Evolutionary conservation across 805 yeast species (phyloP).

Genomic region (Metschnikowia borealis): DNA sequence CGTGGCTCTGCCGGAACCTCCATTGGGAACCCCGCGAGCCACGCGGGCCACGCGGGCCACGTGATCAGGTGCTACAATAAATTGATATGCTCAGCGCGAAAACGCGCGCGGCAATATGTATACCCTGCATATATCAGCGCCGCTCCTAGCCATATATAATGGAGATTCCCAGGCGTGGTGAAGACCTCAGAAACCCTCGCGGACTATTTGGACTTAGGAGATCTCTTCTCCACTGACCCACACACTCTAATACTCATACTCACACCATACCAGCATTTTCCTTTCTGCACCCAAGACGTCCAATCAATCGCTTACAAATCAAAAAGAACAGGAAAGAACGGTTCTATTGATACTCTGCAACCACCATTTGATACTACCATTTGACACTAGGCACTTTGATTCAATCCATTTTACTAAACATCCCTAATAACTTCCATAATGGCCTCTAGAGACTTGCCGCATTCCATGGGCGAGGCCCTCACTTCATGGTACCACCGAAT

Average conservation of each 20-base stretch:
- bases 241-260: too few species aligned
- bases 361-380: too few species aligned
- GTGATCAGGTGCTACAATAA: not conserved
- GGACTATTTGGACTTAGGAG: too few species aligned
- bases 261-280: too few species aligned
- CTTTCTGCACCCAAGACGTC: too few species aligned
- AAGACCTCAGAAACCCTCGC: not conserved
- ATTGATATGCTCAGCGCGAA: not conserved
- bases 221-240: too few species aligned
- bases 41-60: not conserved
- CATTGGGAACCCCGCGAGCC: not conserved
- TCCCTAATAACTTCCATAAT: not conserved
- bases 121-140: not conserved
- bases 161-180: not conserved
- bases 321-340: too few species aligned
- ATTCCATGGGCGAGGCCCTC: conserved; percentile 12
- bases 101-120: not conserved
- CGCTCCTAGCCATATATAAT: conserved; percentile 1
- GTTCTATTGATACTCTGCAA: too few species aligned
- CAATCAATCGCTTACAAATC: too few species aligned
- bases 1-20: too few species aligned
- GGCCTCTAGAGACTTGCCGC: conserved; percentile 21
- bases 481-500: conserved; percentile 13
- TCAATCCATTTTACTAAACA: too few species aligned
- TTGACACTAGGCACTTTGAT: too few species aligned